Base-by-base conservation (phyloP, 306 rosid genomes). In the Canavalia ensiformis region DNA sequence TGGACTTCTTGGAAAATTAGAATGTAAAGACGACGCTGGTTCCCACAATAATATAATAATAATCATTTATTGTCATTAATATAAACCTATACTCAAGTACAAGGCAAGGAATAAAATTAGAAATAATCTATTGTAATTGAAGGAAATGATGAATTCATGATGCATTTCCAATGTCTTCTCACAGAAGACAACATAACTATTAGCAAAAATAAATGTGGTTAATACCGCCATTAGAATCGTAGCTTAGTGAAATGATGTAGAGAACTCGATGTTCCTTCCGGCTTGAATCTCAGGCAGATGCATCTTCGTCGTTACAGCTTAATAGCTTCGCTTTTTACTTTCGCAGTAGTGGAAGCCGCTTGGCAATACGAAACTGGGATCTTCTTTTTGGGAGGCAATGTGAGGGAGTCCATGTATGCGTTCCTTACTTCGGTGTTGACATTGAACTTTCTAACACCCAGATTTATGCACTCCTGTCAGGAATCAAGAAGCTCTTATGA, bases 381-480 rank as follows among this genome's bases (percentile, higher is more conserved):
- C n/a, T n/a, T n/a, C n/a, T n/a, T n/a, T n/a, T n/a, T n/a, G n/a
- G n/a, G n/a, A n/a, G n/a, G n/a, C n/a, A n/a, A n/a, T n/a, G n/a
- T n/a, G 10, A 95, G 89, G 34, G 99, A 90, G 41, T 93, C 99
- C 93, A 91, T 86, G 89, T 89, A 95, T n/a, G 99, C 99, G 86
- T 90, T 91, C 59, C 97, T 91, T 58, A 95, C 94, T 83, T 95
- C 99, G 0, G 99, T 95, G 88, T 95, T 95, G 33, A 95, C 99
- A 67, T 95, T 95, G 92, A 95, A 95, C 86, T 95, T 95, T 79
- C 92, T 91, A 81, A 95, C 97, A 1, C 99, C 97, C 11, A 56
- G 89, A 62, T 84, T 84, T 79, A 93, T 89, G 79, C 99, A 93
- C 74, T 79, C 89, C 99, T 95, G 91, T 80, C 33, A 71, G 29